A percentile compares a stretch with the other conserved stretches of the same genome.
Evolutionary conservation across 257 asterid species (phyloP).

Genomic region (Penstemon barbatus): DNA sequence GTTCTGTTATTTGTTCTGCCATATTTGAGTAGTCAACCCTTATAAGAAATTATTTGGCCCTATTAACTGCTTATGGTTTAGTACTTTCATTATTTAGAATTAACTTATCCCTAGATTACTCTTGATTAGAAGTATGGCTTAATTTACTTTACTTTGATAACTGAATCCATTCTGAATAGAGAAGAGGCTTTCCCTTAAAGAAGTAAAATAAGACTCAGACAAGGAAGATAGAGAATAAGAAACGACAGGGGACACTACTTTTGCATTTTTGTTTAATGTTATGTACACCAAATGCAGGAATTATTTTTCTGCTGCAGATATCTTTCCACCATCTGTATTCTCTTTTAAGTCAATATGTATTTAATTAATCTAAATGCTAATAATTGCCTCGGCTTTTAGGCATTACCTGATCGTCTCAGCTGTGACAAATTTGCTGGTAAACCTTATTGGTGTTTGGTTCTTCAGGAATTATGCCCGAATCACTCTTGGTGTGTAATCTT

Average conservation of each 20-base stretch:
- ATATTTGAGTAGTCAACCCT: not conserved
- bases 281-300: not conserved
- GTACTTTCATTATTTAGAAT: not conserved
- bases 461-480: conserved; percentile 92
- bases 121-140: not conserved
- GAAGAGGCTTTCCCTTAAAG: not conserved
- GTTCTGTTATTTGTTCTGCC: not conserved
- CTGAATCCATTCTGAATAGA: not conserved
- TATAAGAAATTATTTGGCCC: not conserved
- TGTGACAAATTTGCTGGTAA: conserved; percentile 88
- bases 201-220: not conserved
- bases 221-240: not conserved
- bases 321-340: conserved; percentile 18
- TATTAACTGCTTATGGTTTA: not conserved
- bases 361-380: conserved; percentile 3
- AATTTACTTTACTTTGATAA: not conserved
- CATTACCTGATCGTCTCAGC: conserved; percentile 94
- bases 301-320: conserved; percentile 7
- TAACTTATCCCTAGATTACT: not conserved
- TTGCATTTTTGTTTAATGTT: not conserved
- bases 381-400: conserved; percentile 44
- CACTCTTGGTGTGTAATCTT: conserved; percentile 65
- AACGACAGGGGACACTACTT: not conserved
- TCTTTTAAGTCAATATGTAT: conserved; percentile 20
- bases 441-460: conserved; percentile 98